Evolutionary conservation across 345 rosid species (phyloP).

Genomic region (Crucihimalaya himalaica): DNA sequence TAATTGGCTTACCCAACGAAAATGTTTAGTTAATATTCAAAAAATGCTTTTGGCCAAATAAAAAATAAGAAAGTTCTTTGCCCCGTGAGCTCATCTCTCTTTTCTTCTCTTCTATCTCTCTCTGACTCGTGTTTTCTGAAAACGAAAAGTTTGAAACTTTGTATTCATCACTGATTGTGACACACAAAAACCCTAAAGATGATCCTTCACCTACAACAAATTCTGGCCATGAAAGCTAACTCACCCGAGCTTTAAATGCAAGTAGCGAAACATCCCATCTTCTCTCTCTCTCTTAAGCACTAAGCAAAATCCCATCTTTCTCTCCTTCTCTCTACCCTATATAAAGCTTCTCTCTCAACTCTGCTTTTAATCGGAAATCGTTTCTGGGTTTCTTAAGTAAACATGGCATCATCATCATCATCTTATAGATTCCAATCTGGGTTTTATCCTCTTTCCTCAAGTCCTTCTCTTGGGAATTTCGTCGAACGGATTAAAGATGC

Average conservation of each 20-base stretch:
- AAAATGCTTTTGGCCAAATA: background rate
- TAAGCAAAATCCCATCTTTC: slow-evolving; percentile 38
- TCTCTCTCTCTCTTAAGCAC: slow-evolving; percentile 41
- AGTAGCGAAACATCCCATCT: slow-evolving; percentile 46
- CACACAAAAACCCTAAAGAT: background rate
- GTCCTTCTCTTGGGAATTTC: slow-evolving; percentile 51
- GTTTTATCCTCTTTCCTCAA: slow-evolving; percentile 44
- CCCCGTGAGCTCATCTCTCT: slow-evolving; percentile 20
- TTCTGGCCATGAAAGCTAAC: slow-evolving; percentile 32
- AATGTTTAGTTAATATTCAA: background rate
- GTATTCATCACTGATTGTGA: slow-evolving; percentile 12
- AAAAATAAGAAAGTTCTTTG: slow-evolving; percentile 25
- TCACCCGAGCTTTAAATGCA: slow-evolving; percentile 57
- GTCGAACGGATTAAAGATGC: slow-evolving; percentile 63
- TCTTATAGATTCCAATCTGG: slow-evolving; percentile 47
- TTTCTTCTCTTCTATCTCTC: background rate
- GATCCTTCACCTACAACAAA: slow-evolving; percentile 28
- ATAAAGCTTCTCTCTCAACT: slow-evolving; percentile 31
- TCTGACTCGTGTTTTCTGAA: slow-evolving; percentile 28
- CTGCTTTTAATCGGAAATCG: slow-evolving; percentile 30
- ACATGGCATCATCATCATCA: too few species aligned
- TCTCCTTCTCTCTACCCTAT: slow-evolving; percentile 16
- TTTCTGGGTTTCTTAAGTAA: background rate
- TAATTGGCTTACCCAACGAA: slow-evolving; percentile 12
- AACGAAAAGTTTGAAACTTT: slow-evolving; percentile 29